A percentile compares a stretch with the other conserved stretches of the same genome.
Evolutionary conservation across 2,329 filamentous ascomycete species (phyloP).

Genomic region (Colletotrichum zoysiae): DNA sequence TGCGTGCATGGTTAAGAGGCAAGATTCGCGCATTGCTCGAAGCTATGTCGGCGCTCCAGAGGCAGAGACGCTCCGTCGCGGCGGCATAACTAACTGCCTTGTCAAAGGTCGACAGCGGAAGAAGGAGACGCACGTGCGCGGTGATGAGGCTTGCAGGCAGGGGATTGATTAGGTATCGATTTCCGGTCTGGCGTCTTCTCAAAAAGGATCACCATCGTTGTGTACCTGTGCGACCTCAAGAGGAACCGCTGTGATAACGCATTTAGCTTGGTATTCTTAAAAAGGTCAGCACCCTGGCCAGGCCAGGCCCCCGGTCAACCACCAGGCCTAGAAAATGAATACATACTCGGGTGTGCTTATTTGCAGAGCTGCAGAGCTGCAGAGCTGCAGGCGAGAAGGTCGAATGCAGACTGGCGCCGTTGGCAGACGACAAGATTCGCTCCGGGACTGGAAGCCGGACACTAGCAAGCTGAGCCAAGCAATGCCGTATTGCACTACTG

Average conservation of each 20-base stretch:
- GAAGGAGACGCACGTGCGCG: conserved; percentile 23
- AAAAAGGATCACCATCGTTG: not conserved
- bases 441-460: conserved; percentile 5
- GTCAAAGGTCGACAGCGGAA: not conserved
- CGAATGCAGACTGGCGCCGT: not conserved
- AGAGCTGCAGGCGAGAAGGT: not conserved
- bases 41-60: conserved; percentile 3
- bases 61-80: not conserved
- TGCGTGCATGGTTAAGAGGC: not conserved
- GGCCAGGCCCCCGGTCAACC: not conserved
- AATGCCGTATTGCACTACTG: not conserved
- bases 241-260: too few species aligned
- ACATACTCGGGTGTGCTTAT: too few species aligned
- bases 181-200: conserved; percentile 19
- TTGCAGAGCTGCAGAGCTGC: conserved; percentile 4
- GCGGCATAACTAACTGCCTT: not conserved
- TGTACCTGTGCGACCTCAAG: too few species aligned
- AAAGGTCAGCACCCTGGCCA: conserved; percentile 15
- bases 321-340: not conserved
- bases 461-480: not conserved
- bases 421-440: conserved; percentile 11
- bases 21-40: not conserved
- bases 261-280: conserved; percentile 1
- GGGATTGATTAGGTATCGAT: conserved; percentile 21
- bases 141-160: conserved; percentile 17